Evolutionary conservation across 2,329 filamentous ascomycete genomes (phyloP), one percentile per base, ranked within the genome.

Genomic region (Simplicillium aogashimaense): DNA sequence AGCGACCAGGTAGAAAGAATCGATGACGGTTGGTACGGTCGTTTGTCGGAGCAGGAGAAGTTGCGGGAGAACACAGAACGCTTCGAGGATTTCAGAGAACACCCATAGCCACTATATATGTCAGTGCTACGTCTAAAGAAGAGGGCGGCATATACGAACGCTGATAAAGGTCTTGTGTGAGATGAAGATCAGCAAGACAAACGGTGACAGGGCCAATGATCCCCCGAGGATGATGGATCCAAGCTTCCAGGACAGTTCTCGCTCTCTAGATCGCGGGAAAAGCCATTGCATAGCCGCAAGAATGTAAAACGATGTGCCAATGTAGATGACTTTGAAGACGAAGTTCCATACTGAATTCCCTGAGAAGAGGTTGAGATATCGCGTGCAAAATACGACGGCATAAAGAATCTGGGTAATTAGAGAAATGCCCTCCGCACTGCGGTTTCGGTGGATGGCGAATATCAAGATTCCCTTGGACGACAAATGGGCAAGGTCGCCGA

Each of bases 21-120:
- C 86, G 63, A 97, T 89, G 36, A 95, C 90, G 37, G 90, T 97
- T 0, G 90, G 90, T 0, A 95, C 87, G 18, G 81, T 88, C n/a
- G 90, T 95, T 61, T 95, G 88, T 44, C 90, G 85, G 12, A 97
- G 78, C 34, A 95, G 80, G 6, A 95, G 76, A 1, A 97, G 80
- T 59, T 97, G 90, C 0, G 90, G 90, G 15, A 97, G 78, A 29
- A 95, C 78, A 59, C 85, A 92, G 45, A 94, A 78, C 29, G 87
- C 90, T 64, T 97, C 90, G 54, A 97, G 82, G 49, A 95, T 83
- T 51, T 92, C 81, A 28, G 86, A 94, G 64, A 95, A 95, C 43
- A 81, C 76, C 84, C 86, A 94, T 46, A 86, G 71, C 56, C 83
- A 75, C 85, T 94, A 52, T 38, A 38, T 12, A 34, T 4, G 36